Evolutionary conservation across 805 yeast genomes (phyloP).

Genomic region (Kluyveromyces siamensis): DNA sequence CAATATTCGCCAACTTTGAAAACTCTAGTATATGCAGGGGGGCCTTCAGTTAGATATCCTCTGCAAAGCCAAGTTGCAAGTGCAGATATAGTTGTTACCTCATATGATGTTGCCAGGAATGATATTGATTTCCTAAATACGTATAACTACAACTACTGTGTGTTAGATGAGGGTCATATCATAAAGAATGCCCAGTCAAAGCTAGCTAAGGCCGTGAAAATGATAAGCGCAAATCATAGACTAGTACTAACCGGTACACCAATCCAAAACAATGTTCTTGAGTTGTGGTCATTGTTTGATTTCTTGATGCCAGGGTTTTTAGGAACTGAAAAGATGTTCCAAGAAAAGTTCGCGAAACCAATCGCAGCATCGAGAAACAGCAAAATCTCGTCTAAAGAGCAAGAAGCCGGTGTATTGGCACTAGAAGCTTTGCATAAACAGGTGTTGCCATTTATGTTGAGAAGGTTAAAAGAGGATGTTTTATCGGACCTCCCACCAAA

Average conservation of each 20-base stretch:
- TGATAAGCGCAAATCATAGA: slow-evolving; percentile 77
- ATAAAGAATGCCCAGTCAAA: slow-evolving; percentile 88
- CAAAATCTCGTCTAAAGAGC: slow-evolving; percentile 84
- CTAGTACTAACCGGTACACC: slow-evolving; percentile 94
- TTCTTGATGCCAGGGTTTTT: slow-evolving; percentile 97
- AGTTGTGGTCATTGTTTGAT: slow-evolving; percentile 95
- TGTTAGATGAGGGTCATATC: slow-evolving; percentile 95
- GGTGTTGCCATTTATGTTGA: slow-evolving; percentile 89
- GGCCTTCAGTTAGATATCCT: slow-evolving; percentile 60
- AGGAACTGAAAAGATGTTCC: slow-evolving; percentile 90
- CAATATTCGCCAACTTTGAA: slow-evolving; percentile 84
- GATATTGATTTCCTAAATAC: slow-evolving; percentile 58
- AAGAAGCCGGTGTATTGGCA: slow-evolving; percentile 94
- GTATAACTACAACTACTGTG: slow-evolving; percentile 83
- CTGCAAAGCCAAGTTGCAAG: slow-evolving; percentile 42
- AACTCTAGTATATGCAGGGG: slow-evolving; percentile 86
- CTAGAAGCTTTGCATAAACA: slow-evolving; percentile 94
- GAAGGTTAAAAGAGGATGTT: slow-evolving; percentile 94
- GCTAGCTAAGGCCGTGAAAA: slow-evolving; percentile 80
- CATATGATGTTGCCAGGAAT: slow-evolving; percentile 93
- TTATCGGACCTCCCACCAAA: slow-evolving; percentile 94
- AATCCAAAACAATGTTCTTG: slow-evolving; percentile 92
- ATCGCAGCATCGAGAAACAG: slow-evolving; percentile 88
- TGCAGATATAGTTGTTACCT: slow-evolving; percentile 85
- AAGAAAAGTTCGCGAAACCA: slow-evolving; percentile 95